Evolutionary conservation across 176 grass and related monocot genomes (phyloP), one percentile per base, ranked within the genome.

Genomic region (Hyparrhenia diplandra): DNA sequence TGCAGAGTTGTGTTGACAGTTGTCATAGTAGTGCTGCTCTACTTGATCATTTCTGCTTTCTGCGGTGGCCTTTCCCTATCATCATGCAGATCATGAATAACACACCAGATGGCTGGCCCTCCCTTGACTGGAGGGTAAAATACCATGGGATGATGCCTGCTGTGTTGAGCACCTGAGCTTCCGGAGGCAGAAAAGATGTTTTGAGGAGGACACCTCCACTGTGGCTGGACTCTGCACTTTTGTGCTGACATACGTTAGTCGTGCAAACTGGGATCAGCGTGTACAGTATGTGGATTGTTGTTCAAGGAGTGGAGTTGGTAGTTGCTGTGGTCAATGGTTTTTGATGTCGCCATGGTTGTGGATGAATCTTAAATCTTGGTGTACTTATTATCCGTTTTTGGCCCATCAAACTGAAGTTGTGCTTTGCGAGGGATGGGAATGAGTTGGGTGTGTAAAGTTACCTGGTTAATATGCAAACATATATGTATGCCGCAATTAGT

Each of bases 31-130:
- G 79, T 95, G 31, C 82, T 98, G 58, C 85, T 98, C 41, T 98
- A 98, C 86, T 59, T 98, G 84, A 87, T 98, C 75, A 94, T 98
- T 59, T 86, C 95, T 10, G 92, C 92, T 60, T 89, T 89, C 86
- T 98, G 95, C 54, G 92, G 95, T 43, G 95, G 95, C 79, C 74
- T 98, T 49, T 85, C 92, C 39, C 84, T 98, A 82, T 32, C 88
- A 18, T 87, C 90, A 9, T 98, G 95, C 52, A 92, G 92, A 92
- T 88, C 92, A 71, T 91, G 73, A 75, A 54, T 32, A 51, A 16
- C 60, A 35, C 58, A 36, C 32, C 31, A 58, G 12, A 61, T 49
- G 25, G n/a, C 12, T 59, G 55, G 11, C 21, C 49, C 24, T 34
- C 70, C 41, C 27, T 41, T 21, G 4, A 54, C 2, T 54, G 51